phyloP scores from a whole-genome alignment of 1,284 basidiomycete genomes.

The Apiotrichum siamense region DNA sequence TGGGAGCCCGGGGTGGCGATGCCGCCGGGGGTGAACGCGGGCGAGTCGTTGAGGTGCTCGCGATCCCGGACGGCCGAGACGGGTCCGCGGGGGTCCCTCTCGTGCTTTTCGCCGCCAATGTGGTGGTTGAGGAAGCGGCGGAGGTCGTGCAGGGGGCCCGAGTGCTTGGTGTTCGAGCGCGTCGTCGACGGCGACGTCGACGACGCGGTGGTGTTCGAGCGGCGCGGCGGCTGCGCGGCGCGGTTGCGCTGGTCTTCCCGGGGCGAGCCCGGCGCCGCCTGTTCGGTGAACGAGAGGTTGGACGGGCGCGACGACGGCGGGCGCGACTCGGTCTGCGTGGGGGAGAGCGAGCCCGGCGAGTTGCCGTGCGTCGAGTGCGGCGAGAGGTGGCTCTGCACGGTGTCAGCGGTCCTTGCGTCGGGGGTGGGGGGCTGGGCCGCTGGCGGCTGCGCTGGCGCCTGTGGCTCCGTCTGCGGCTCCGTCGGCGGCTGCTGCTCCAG shows the following conservation, averaged over 20 bases:
- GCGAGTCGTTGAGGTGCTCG: background rate
- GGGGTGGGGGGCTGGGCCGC: no score
- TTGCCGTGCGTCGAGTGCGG: background rate
- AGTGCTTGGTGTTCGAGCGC: constrained; percentile 44
- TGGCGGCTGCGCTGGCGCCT: no score
- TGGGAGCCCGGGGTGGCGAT: constrained; percentile 41
- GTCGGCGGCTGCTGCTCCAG: no score
- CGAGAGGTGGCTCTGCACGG: background rate
- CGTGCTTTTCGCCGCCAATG: constrained; percentile 55
- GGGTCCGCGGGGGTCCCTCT: constrained; percentile 18
- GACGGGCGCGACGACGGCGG: constrained; percentile 14
- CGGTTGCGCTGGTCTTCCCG: background rate
- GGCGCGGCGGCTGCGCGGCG: constrained; percentile 1
- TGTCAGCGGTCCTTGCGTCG: constrained; percentile 3
- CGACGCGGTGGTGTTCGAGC: constrained; percentile 8
- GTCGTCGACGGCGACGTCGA: constrained; percentile 43
- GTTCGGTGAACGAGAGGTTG: constrained; percentile 32
- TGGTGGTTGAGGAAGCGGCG: constrained; percentile 88
- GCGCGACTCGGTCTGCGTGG: background rate
- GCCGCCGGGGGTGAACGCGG: constrained; percentile 23
- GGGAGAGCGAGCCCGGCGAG: background rate
- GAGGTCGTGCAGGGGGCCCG: constrained; percentile 73
- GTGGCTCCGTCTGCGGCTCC: no score
- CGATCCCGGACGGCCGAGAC: constrained; percentile 18
- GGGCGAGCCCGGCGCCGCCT: background rate